A percentile compares a stretch with the other conserved stretches of the same genome.
Conservation (phyloP, 768 basidiomycete species). For the Psilocybe sp. region DNA sequence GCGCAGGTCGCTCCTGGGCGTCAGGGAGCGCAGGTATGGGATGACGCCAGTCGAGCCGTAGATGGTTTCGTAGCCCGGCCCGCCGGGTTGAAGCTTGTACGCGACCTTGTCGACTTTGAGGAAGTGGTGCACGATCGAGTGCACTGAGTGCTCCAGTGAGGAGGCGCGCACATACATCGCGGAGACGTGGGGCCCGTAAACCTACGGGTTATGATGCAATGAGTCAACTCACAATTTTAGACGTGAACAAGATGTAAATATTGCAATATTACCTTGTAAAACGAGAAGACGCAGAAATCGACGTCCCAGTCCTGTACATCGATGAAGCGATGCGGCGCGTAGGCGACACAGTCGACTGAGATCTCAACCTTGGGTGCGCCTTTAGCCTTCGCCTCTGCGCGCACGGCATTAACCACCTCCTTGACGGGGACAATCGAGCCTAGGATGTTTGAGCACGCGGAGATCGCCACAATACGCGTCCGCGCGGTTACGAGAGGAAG, state of each 20-base stretch:
- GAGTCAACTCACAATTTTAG: no score
- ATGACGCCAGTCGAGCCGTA: slow-evolving; percentile 59
- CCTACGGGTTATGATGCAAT: slow-evolving; percentile 31
- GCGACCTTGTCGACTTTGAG: slow-evolving; percentile 41
- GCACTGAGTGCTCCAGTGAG: slow-evolving; percentile 48
- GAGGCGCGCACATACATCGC: slow-evolving; percentile 57
- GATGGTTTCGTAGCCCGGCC: slow-evolving; percentile 71
- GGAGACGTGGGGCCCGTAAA: slow-evolving; percentile 74
- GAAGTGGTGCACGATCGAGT: slow-evolving; percentile 71
- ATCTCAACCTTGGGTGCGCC: slow-evolving; percentile 64
- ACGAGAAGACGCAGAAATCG: slow-evolving; percentile 68
- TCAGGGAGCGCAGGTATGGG: slow-evolving; percentile 62
- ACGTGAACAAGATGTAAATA: not conserved
- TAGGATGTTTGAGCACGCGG: slow-evolving; percentile 74
- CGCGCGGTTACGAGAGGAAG: slow-evolving; percentile 58
- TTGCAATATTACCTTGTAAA: slow-evolving; percentile 61
- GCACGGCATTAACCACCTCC: slow-evolving; percentile 48
- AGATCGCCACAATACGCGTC: slow-evolving; percentile 73
- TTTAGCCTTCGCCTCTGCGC: slow-evolving; percentile 46
- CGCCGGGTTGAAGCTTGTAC: slow-evolving; percentile 71
- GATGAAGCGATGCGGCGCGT: slow-evolving; percentile 69
- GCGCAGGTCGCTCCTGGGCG: slow-evolving; percentile 42
- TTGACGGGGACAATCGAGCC: slow-evolving; percentile 65
- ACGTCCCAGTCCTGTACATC: slow-evolving; percentile 78
- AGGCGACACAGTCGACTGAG: slow-evolving; percentile 75